Evolutionary conservation across 768 basidiomycete species (phyloP).

Genomic region (Hygrophorus russula): DNA sequence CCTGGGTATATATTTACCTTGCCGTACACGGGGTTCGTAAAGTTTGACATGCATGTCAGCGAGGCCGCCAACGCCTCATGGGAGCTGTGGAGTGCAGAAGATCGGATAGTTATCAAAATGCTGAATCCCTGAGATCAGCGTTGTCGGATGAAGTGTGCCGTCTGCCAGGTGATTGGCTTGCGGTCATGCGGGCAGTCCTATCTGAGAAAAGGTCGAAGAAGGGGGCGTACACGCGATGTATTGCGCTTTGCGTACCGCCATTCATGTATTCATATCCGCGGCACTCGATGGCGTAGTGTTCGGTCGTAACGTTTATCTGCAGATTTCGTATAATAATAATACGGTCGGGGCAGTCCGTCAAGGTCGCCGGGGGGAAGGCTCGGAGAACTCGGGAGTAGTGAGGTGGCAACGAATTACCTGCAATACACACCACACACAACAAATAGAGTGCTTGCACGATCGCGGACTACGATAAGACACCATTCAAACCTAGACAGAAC

Average conservation of each 20-base stretch:
- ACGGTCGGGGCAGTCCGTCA: constrained; percentile 71
- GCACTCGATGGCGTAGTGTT: constrained; percentile 33
- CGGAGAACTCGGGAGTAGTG: constrained; percentile 58
- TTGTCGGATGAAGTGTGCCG: constrained; percentile 10
- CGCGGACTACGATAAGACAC: constrained; percentile 30
- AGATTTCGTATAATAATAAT: constrained; percentile 17
- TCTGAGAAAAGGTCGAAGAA: neutral
- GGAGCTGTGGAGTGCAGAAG: constrained; percentile 57
- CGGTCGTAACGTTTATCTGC: neutral
- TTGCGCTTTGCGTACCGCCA: constrained; percentile 44
- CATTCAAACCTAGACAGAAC: constrained; percentile 58
- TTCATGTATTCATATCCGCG: constrained; percentile 53
- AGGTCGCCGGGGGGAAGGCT: too few relatives aligned
- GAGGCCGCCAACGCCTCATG: constrained; percentile 50
- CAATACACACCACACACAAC: neutral
- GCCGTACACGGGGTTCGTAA: constrained; percentile 7
- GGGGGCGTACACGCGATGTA: constrained; percentile 16
- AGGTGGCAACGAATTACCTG: neutral
- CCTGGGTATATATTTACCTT: too few relatives aligned
- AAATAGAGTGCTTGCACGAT: constrained; percentile 26
- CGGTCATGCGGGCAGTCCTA: neutral
- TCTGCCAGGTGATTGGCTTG: constrained; percentile 5
- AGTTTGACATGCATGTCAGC: constrained; percentile 35
- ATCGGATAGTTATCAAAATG: constrained; percentile 56
- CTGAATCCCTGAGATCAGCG: constrained; percentile 30